A percentile compares a stretch with the other conserved stretches of the same genome.
Evolutionary conservation across 257 asterid genomes (phyloP).

Genomic region (Petunia axillaris): DNA sequence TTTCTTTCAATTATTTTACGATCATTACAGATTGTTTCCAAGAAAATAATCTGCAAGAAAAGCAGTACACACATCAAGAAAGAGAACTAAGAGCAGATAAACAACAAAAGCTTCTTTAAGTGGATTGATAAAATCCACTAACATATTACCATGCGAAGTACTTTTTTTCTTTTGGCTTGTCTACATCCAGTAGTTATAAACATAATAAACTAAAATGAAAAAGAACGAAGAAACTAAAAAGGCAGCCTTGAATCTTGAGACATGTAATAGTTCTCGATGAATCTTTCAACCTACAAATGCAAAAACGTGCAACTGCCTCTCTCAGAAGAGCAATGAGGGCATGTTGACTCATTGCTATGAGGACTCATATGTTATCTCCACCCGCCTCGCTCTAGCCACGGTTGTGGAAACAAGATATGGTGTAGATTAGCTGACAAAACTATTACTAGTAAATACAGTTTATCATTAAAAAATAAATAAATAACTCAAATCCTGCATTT

Average conservation of each 20-base stretch:
- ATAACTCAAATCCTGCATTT: constrained; percentile 10
- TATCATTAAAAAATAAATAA: background rate
- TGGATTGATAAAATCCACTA: constrained; percentile 15
- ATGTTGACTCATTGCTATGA: background rate
- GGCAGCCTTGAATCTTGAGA: background rate
- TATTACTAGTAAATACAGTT: background rate
- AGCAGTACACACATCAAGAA: constrained; percentile 26
- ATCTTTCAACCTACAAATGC: background rate
- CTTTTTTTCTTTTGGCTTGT: background rate
- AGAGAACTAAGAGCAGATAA: constrained; percentile 20
- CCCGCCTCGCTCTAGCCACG: background rate
- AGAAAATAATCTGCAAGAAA: constrained; percentile 74
- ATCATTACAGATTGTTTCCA: constrained; percentile 95
- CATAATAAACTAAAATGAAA: background rate
- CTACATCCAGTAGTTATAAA: constrained; percentile 15
- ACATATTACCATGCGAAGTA: background rate
- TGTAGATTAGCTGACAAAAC: constrained; percentile 16
- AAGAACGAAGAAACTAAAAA: constrained; percentile 1
- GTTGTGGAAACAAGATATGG: background rate
- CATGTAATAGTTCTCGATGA: background rate
- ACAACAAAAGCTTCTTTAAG: background rate
- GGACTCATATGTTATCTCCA: background rate
- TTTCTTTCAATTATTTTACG: constrained; percentile 85
- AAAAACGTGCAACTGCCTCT: constrained; percentile 5
- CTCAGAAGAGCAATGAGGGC: background rate